Evolutionary conservation across 2,329 filamentous ascomycete species (phyloP), one percentile per base, ranked within the genome.

Genomic region (Fonsecaea multimorphosa): DNA sequence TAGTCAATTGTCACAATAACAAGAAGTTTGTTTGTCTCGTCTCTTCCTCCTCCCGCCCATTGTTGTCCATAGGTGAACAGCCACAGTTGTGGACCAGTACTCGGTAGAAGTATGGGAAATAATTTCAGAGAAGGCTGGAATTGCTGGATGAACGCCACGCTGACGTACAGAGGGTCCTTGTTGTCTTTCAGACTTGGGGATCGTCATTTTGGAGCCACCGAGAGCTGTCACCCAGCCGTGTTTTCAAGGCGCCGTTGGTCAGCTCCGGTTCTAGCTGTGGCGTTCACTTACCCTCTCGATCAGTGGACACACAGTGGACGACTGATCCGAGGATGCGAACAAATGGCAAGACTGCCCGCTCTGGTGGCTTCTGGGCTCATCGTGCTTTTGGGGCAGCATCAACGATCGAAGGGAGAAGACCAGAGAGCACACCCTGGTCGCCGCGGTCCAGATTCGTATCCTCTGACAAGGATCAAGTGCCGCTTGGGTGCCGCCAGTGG

Each of bases 291-390:
- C n/a, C 2, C 3, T 22, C 49, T 55, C 31, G 32, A 53, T 60
- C 40, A n/a, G n/a, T n/a, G 19, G n/a, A 27, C 1, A 16, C 29
- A 44, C 36, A 36, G 19, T 6, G 32, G 51, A 44, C 49, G 22
- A 54, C 9, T 32, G 38, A 19, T 63, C 29, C 16, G 56, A 64
- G 46, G 46, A 36, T 31, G 14, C 12, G 27, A 49, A 34, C 60
- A 51, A 66, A 59, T 59, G 49, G 12, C 19, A 27, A 29, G n/a
- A 24, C 31, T 58, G 58, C 55, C 55, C 64, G 54, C 60, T 55
- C 29, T 36, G 19, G 6, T 40, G 31, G 34, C 22, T 27, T 19
- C 59, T 64, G 60, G 61, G 36, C 40, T 51, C 38, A 57, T 58
- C 53, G 40, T 31, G 19, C 53, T 36, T 51, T 56, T 57, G 51